A percentile compares a stretch with the other conserved stretches of the same genome.
Conservation (phyloP, 176 grass and related monocot genomes). For the Aegilops tauschii region DNA sequence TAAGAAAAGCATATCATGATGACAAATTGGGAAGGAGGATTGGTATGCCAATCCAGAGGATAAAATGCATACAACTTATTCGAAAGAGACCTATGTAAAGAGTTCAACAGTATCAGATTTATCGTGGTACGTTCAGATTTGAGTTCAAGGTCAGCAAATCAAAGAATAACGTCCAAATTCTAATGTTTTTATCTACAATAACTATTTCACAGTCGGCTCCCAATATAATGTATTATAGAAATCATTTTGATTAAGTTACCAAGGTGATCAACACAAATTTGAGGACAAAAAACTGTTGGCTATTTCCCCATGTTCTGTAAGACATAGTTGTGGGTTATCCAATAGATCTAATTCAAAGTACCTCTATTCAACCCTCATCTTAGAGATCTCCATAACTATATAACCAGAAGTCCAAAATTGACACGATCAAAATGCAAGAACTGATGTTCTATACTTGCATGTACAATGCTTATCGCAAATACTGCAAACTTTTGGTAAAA, state of each 20-base stretch:
- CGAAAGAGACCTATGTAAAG: not conserved
- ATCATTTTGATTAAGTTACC: not conserved
- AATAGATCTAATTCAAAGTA: not conserved
- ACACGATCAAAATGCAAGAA: slow-evolving; percentile 12
- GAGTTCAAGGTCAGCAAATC: not conserved
- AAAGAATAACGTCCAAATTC: not conserved
- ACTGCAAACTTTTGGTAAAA: not conserved
- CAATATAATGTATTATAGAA: not conserved
- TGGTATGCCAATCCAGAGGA: not conserved
- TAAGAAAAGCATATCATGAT: not conserved
- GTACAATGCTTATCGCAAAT: not conserved
- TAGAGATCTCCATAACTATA: not conserved
- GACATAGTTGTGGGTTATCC: not conserved
- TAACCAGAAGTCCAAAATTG: not conserved
- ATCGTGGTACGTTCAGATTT: not conserved
- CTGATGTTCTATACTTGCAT: not conserved
- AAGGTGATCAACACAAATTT: slow-evolving; percentile 1
- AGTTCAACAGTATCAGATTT: not conserved
- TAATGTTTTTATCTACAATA: not conserved
- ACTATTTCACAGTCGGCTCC: not conserved
- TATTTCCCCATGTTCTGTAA: not conserved
- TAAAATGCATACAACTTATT: not conserved
- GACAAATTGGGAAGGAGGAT: not conserved
- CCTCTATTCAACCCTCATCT: not conserved
- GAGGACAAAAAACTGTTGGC: not conserved